Base-by-base conservation (phyloP, 2,329 filamentous ascomycete species). In the Aschersonia sp. region DNA sequence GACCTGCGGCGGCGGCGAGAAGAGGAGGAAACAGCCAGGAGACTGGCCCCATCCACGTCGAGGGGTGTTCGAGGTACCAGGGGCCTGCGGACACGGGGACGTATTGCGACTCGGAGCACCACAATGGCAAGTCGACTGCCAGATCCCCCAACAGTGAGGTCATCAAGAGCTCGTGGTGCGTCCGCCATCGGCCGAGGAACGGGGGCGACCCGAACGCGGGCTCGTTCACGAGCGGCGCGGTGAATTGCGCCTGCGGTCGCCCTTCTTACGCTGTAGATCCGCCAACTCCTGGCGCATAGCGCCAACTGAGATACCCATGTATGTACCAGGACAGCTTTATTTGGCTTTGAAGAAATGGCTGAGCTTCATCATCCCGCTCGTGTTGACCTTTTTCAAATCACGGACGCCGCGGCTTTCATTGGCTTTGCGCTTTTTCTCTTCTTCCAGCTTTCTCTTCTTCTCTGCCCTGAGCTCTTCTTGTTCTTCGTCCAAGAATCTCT, bases 321-420 rank as follows among this genome's bases (percentile, higher is more conserved):
- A 53, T 54, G 55, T n/a, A 50, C 49, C 40, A 41, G 39, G 43
- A 44, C 44, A 40, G n/a, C 32, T 43, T 54, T 54, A 56, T 51
- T 76, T 77, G 67, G 90, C 94, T 50, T 79, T 79, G 64, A 98
- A 98, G 67, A 98, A 98, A 51, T 82, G 77, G 60, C 86, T 95
- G 76, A 98, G 77, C 71, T 97, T 98, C 74, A 85, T 92, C 92
- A 98, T 98, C 1, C 92, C 92, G 29, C 68, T 78, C 0, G 84
- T 89, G 65, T 97, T 85, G 44, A 89, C 90, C 68, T 97, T 98
- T 62, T 84, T 84, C 58, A 98, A 62, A 44, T 89, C 76, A 60
- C 81, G 82, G 1, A 95, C 79, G 0, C 79, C 89, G 31, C 80
- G 73, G 52, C 84, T 92, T 66, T 86, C 77, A 30, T 70, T 71